Evolutionary conservation across 1,284 basidiomycete species (phyloP).

Genomic region (Cerrena zonata): DNA sequence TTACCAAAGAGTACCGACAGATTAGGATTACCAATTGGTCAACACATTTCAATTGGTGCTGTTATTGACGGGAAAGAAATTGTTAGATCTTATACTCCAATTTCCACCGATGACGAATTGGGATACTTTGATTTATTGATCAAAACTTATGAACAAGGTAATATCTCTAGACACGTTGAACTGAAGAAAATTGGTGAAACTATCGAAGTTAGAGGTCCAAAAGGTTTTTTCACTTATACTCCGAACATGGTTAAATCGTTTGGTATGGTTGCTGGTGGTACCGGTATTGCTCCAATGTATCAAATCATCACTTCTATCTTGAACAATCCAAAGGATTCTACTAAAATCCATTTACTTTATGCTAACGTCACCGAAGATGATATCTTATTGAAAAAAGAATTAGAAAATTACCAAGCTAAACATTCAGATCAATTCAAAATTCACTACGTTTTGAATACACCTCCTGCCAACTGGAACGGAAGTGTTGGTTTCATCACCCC

Average conservation of each 20-base stretch:
- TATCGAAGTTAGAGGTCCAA: conserved; percentile 89
- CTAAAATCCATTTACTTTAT: conserved; percentile 83
- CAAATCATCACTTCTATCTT: conserved; percentile 90
- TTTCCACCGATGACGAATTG: conserved; percentile 84
- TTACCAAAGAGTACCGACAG: conserved; percentile 69
- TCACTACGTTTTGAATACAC: conserved; percentile 90
- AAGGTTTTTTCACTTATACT: conserved; percentile 84
- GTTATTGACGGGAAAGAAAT: conserved; percentile 88
- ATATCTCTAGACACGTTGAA: conserved; percentile 84
- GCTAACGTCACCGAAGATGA: conserved; percentile 90
- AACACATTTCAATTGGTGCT: conserved; percentile 90
- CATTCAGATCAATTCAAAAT: conserved; percentile 75
- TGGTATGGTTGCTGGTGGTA: conserved; percentile 94
- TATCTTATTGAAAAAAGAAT: conserved; percentile 82
- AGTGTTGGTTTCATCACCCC: conserved; percentile 90
- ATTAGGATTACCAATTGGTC: conserved; percentile 91
- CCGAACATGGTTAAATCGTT: conserved; percentile 68
- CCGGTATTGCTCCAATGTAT: conserved; percentile 97
- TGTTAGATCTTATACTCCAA: conserved; percentile 90
- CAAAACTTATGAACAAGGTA: conserved; percentile 96
- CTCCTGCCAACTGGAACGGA: conserved; percentile 80
- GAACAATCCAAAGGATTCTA: conserved; percentile 80
- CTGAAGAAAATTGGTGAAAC: conserved; percentile 80
- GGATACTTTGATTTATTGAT: conserved; percentile 95
- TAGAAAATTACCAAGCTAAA: conserved; percentile 70